Evolutionary conservation across 345 rosid genomes (phyloP).

Genomic region (Iberis pinnata): DNA sequence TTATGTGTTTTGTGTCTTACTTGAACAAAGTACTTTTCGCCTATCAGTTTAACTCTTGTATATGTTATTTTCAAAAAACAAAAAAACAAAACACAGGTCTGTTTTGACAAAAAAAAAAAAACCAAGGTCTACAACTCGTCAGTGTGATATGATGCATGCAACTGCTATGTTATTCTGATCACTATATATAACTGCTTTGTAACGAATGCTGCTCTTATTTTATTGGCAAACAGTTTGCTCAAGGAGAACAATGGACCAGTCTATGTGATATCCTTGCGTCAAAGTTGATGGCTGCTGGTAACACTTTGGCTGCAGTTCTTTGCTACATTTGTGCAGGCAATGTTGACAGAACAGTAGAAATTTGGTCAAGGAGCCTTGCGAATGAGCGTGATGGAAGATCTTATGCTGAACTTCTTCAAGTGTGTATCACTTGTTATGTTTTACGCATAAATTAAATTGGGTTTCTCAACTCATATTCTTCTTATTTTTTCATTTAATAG

Average conservation of each 20-base stretch:
- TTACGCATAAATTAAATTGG: background rate
- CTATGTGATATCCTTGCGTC: conserved; percentile 84
- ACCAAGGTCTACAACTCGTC: background rate
- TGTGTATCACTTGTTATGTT: conserved; percentile 32
- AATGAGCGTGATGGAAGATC: conserved; percentile 61
- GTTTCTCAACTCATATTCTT: conserved; percentile 18
- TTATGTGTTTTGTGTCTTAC: too few relatives aligned
- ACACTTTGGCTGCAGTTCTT: conserved; percentile 83
- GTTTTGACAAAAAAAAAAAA: too few relatives aligned
- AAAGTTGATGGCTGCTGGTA: conserved; percentile 65
- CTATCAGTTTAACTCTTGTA: conserved; percentile 1
- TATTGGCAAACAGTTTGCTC: conserved; percentile 65
- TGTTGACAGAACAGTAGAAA: conserved; percentile 95
- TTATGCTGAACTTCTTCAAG: conserved; percentile 92
- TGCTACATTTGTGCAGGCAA: conserved; percentile 96
- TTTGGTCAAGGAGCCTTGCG: conserved; percentile 85
- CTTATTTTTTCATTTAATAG: conserved; percentile 37
- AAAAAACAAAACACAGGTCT: too few relatives aligned
- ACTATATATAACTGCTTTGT: conserved; percentile 5
- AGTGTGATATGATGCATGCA: conserved; percentile 12
- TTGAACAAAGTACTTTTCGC: too few relatives aligned
- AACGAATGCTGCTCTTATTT: conserved; percentile 20
- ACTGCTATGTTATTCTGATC: conserved; percentile 1
- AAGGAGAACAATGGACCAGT: conserved; percentile 74
- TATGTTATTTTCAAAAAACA: too few relatives aligned